Evolutionary conservation across 2,329 filamentous ascomycete genomes (phyloP).

Genomic region (Ophiostoma pallidulum): DNA sequence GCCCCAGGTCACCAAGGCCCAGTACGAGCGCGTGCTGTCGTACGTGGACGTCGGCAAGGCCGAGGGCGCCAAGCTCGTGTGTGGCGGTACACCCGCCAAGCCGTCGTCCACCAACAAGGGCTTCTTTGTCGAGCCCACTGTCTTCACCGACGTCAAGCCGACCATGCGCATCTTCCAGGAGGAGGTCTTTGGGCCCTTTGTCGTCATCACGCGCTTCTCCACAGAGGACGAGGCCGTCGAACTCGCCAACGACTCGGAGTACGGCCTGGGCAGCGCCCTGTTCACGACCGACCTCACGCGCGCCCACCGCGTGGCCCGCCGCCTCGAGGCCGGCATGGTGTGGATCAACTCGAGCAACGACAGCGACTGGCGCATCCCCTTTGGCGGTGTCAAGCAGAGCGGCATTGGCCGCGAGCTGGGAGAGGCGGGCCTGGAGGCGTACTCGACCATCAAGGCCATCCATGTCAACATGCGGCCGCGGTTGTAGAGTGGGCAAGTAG

Average conservation of each 20-base stretch:
- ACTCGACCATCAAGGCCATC: conserved; percentile 28
- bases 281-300: conserved; percentile 45
- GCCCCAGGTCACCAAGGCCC: conserved; percentile 53
- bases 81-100: conserved; percentile 34
- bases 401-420: conserved; percentile 30
- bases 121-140: conserved; percentile 18
- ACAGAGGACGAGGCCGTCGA: conserved; percentile 40
- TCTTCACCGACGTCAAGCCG: conserved; percentile 15
- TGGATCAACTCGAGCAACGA: conserved; percentile 38
- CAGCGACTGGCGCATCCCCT: conserved; percentile 44
- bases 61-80: conserved; percentile 46
- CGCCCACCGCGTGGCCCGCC: conserved; percentile 24
- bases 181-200: conserved; percentile 52
- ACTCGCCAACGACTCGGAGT: conserved; percentile 43
- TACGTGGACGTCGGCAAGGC: conserved; percentile 51
- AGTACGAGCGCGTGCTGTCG: conserved; percentile 52
- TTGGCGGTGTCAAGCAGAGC: conserved; percentile 30
- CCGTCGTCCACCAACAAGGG: conserved; percentile 8
- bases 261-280: conserved; percentile 45
- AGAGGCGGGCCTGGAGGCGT: conserved; percentile 27
- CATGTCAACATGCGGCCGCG: conserved; percentile 26
- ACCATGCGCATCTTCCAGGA: conserved; percentile 31
- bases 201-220: conserved; percentile 41
- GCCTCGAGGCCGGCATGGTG: conserved; percentile 45
- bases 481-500: conserved; percentile 7